Percentiles rank a stretch among this genome's conserved stretches.
Conservation (phyloP, 2,329 filamentous ascomycete species). For the Penicillium sclerotiorum region DNA sequence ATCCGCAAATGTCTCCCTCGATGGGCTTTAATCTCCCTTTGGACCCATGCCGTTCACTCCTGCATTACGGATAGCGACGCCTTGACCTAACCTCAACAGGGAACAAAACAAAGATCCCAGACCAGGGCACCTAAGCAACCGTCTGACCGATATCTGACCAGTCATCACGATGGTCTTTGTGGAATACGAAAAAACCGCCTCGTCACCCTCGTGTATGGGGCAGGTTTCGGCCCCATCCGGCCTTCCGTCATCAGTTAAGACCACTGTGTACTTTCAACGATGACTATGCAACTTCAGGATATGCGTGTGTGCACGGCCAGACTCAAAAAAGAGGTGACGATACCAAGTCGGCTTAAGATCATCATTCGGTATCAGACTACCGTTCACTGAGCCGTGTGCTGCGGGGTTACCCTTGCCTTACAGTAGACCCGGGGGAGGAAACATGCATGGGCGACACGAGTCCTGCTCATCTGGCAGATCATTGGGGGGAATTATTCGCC, state of each 20-base stretch:
- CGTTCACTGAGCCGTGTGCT: slow-evolving; percentile 17
- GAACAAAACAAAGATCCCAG: background rate
- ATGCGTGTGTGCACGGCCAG: background rate
- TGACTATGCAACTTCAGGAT: too few species aligned
- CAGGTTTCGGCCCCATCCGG: background rate
- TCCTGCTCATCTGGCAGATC: slow-evolving; percentile 2
- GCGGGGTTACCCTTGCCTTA: slow-evolving; percentile 25
- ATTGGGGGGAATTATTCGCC: slow-evolving; percentile 8
- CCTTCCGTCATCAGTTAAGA: background rate
- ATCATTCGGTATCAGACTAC: slow-evolving; percentile 11
- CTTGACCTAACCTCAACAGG: too few species aligned
- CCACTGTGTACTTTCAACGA: background rate
- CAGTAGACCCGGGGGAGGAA: slow-evolving; percentile 13
- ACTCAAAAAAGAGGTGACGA: slow-evolving; percentile 4
- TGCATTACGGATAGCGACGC: too few species aligned
- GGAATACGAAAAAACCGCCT: background rate
- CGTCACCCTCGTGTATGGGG: background rate
- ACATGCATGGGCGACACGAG: slow-evolving; percentile 20
- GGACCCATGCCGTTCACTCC: too few species aligned
- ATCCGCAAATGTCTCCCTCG: too few species aligned
- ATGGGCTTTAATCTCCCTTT: too few species aligned
- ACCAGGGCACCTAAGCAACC: too few species aligned
- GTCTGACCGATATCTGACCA: too few species aligned
- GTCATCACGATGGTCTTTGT: background rate
- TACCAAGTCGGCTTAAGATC: slow-evolving; percentile 2